A percentile compares a stretch with the other conserved stretches of the same genome.
phyloP scores from a whole-genome alignment of 768 basidiomycete species.

The Calocybe indica region DNA sequence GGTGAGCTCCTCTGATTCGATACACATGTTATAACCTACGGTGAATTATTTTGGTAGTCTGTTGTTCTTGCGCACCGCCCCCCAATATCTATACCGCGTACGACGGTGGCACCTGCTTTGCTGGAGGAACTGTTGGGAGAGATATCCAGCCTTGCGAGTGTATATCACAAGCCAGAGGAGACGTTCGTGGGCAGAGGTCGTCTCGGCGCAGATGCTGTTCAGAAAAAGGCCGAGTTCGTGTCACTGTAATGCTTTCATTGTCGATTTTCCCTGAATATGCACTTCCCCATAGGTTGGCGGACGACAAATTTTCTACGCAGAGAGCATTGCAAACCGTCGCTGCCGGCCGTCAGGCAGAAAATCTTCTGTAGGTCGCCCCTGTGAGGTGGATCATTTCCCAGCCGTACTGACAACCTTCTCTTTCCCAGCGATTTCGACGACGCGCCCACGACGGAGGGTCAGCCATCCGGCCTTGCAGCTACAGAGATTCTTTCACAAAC shows the following conservation, averaged over 20 bases:
- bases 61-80: slow-evolving; percentile 91
- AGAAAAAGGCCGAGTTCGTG: slow-evolving; percentile 56
- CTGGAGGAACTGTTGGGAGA: slow-evolving; percentile 91
- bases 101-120: slow-evolving; percentile 81
- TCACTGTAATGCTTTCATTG: background rate
- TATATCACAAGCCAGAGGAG: slow-evolving; percentile 95
- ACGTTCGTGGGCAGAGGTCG: slow-evolving; percentile 94
- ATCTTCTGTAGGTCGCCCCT: slow-evolving; percentile 54
- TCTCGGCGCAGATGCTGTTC: slow-evolving; percentile 75
- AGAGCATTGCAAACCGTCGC: slow-evolving; percentile 91
- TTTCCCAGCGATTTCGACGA: slow-evolving; percentile 78
- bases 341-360: slow-evolving; percentile 90
- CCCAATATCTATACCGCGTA: slow-evolving; percentile 88
- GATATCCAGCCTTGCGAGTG: slow-evolving; percentile 84
- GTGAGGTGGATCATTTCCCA: background rate
- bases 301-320: slow-evolving; percentile 68
- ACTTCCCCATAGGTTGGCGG: slow-evolving; percentile 36
- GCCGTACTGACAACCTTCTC: slow-evolving; percentile 1
- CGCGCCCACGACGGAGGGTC: slow-evolving; percentile 47
- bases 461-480: slow-evolving; percentile 73
- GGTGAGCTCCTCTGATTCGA: slow-evolving; percentile 33
- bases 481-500: slow-evolving; percentile 68
- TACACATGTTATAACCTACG: background rate
- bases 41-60: slow-evolving; percentile 25
- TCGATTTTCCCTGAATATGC: background rate